Percentiles rank a stretch among this genome's conserved stretches.
Evolutionary conservation across 257 asterid genomes (phyloP).

Genomic region (Prunella vulgaris): DNA sequence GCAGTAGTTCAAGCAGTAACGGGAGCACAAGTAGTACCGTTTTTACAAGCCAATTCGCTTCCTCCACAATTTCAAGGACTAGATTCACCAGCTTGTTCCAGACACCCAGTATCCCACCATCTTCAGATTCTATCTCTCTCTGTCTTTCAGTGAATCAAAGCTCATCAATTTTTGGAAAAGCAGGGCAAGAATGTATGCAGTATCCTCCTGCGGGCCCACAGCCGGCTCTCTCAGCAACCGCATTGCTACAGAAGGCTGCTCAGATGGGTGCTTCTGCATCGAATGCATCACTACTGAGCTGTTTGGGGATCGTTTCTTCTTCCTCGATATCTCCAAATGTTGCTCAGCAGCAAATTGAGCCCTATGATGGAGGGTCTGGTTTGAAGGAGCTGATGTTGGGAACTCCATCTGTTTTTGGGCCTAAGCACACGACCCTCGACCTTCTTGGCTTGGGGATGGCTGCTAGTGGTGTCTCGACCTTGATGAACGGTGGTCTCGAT

Average conservation of each 20-base stretch:
- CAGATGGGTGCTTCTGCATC: constrained; percentile 70
- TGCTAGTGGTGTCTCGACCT: constrained; percentile 53
- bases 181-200: constrained; percentile 66
- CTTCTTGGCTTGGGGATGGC: constrained; percentile 89
- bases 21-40: constrained; percentile 56
- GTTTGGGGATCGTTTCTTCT: constrained; percentile 58
- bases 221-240: constrained; percentile 81
- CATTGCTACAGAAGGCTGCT: constrained; percentile 86
- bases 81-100: constrained; percentile 41
- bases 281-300: constrained; percentile 58
- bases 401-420: constrained; percentile 73
- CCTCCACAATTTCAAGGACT: constrained; percentile 52
- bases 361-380: constrained; percentile 57
- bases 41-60: constrained; percentile 66
- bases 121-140: constrained; percentile 56
- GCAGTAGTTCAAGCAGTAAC: constrained; percentile 43
- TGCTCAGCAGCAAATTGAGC: constrained; percentile 31
- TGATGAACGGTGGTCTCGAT: constrained; percentile 53
- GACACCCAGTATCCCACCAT: constrained; percentile 27
- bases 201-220: constrained; percentile 50
- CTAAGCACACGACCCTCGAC: constrained; percentile 77
- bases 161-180: constrained; percentile 47
- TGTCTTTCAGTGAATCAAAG: constrained; percentile 62
- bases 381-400: constrained; percentile 80
- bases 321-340: constrained; percentile 27